Evolutionary conservation across 169 alveolate species (phyloP).

Genomic region (Plasmodium gallinaceum): DNA sequence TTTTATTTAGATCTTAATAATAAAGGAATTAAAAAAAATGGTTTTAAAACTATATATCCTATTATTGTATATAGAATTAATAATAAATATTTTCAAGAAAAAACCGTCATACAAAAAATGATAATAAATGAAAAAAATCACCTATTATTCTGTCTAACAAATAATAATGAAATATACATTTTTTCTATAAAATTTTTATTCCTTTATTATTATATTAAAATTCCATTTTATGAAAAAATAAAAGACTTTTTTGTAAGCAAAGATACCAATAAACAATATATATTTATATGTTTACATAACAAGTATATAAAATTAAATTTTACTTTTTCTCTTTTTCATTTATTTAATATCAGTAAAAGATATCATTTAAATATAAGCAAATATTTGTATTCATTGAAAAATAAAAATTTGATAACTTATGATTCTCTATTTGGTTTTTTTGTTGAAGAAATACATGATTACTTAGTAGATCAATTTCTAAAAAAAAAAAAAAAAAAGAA

Average conservation of each 20-base stretch:
- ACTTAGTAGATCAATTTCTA: slow-evolving; percentile 27
- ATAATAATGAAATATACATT: slow-evolving; percentile 38
- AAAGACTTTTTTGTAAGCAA: slow-evolving; percentile 24
- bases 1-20: slow-evolving; percentile 28
- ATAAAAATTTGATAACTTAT: not conserved
- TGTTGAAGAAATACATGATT: slow-evolving; percentile 54
- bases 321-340: slow-evolving; percentile 25
- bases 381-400: not conserved
- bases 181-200: slow-evolving; percentile 46
- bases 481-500: slow-evolving; percentile 42
- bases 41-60: slow-evolving; percentile 9
- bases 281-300: slow-evolving; percentile 26
- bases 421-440: not conserved
- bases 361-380: slow-evolving; percentile 17
- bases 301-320: slow-evolving; percentile 22
- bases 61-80: slow-evolving; percentile 26
- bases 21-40: not conserved
- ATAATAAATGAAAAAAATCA: slow-evolving; percentile 30
- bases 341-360: slow-evolving; percentile 43
- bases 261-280: slow-evolving; percentile 21
- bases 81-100: slow-evolving; percentile 4
- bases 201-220: slow-evolving; percentile 33
- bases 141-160: slow-evolving; percentile 48
- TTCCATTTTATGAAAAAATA: slow-evolving; percentile 46
- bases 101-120: slow-evolving; percentile 26